Conservation (phyloP, 2,329 filamentous ascomycete species). For the Colletotrichum sp. region DNA sequence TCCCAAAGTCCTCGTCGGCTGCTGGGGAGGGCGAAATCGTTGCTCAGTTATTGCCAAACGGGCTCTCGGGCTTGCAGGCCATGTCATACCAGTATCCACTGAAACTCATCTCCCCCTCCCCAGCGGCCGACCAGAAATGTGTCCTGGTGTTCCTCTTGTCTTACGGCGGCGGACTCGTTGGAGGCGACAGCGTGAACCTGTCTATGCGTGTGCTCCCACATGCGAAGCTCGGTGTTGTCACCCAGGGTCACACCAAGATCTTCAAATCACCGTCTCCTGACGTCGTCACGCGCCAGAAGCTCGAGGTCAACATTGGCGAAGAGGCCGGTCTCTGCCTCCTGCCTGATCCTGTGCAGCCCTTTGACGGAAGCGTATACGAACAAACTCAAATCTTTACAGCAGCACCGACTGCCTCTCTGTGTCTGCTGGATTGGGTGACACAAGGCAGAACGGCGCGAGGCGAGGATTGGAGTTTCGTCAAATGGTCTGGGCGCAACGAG, state of each 20-base stretch:
- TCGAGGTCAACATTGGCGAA: constrained; percentile 55
- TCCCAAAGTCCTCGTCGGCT: constrained; percentile 73
- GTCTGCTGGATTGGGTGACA: constrained; percentile 92
- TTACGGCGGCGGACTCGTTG: constrained; percentile 92
- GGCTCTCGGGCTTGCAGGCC: constrained; percentile 72
- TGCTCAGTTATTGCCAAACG: constrained; percentile 73
- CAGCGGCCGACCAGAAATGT: constrained; percentile 67
- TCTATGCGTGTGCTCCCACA: constrained; percentile 66
- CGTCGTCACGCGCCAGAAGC: constrained; percentile 61
- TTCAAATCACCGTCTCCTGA: constrained; percentile 75
- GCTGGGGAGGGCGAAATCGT: constrained; percentile 82
- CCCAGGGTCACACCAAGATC: constrained; percentile 90
- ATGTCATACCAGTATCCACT: constrained; percentile 93
- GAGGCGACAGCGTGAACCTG: constrained; percentile 82
- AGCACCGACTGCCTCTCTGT: constrained; percentile 65
- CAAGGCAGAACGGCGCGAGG: constrained; percentile 84
- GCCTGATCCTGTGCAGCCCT: constrained; percentile 93
- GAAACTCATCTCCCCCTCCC: constrained; percentile 85
- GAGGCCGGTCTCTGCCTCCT: constrained; percentile 68
- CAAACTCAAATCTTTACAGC: constrained; percentile 82
- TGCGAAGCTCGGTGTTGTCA: constrained; percentile 71
- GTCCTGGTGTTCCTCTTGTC: constrained; percentile 88
- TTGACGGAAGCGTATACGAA: constrained; percentile 81
- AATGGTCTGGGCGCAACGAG: constrained; percentile 87
- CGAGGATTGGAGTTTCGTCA: constrained; percentile 84